Conservation (phyloP, 495 filamentous ascomycete genomes). For the Penicillium desertorum region DNA sequence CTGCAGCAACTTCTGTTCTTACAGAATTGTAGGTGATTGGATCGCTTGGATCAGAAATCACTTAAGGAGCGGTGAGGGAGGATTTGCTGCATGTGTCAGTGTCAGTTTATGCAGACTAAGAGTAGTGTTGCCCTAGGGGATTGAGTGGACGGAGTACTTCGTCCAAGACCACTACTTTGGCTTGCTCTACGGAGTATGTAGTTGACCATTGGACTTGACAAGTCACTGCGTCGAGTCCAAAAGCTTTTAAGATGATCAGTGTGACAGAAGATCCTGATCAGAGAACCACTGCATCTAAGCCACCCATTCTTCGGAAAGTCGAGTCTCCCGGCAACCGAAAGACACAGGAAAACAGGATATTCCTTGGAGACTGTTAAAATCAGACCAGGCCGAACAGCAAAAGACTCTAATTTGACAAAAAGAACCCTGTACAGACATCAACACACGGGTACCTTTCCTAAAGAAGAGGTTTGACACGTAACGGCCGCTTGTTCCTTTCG, state of each 20-base stretch:
- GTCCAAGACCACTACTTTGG: background rate
- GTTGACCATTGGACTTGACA: background rate
- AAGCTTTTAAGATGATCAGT: background rate
- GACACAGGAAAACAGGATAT: too few species aligned
- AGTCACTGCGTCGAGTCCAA: background rate
- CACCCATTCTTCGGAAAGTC: background rate
- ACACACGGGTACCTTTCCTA: slow-evolving; percentile 25
- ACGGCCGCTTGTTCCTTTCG: slow-evolving; percentile 26
- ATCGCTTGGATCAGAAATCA: background rate
- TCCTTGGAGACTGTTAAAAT: background rate
- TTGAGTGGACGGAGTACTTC: too few species aligned
- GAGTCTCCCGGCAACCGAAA: slow-evolving; percentile 5
- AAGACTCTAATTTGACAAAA: too few species aligned
- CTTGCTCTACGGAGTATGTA: background rate
- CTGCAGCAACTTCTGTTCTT: slow-evolving; percentile 9
- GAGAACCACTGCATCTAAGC: background rate
- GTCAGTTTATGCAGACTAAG: background rate
- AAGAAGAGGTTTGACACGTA: slow-evolving; percentile 39
- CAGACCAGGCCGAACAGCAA: background rate
- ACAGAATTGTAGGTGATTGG: slow-evolving; percentile 3
- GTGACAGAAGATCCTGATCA: background rate
- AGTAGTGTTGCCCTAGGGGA: slow-evolving; percentile 1
- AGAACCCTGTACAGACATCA: background rate
- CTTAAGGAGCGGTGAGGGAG: slow-evolving; percentile 1
- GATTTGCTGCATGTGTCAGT: slow-evolving; percentile 1